Conservation (phyloP, 2,329 filamentous ascomycete genomes). For the Zasmidium angulare region DNA sequence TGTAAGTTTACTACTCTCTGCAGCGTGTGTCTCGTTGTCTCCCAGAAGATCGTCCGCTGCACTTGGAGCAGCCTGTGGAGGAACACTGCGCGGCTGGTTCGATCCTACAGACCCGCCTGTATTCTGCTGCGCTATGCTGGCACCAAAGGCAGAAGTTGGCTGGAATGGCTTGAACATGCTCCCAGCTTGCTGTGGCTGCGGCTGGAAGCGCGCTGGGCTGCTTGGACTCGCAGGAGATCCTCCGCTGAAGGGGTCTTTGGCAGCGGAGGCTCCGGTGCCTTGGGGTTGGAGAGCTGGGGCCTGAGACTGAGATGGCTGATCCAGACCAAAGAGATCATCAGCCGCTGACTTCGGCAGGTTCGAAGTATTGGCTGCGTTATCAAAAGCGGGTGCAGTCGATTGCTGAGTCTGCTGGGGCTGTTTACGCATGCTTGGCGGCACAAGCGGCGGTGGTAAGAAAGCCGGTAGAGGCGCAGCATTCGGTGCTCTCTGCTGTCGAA, state of each 20-base stretch:
- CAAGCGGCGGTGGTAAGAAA: constrained; percentile 73
- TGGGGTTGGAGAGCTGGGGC: constrained; percentile 61
- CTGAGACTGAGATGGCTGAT: constrained; percentile 61
- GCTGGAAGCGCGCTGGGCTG: constrained; percentile 46
- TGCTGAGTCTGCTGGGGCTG: constrained; percentile 53
- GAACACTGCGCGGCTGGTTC: constrained; percentile 28
- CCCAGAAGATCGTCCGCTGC: constrained; percentile 82
- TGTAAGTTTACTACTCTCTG: constrained; percentile 82
- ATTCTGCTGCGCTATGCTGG: constrained; percentile 71
- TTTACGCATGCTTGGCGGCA: constrained; percentile 81
- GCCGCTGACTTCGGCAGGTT: constrained; percentile 72
- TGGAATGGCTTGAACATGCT: constrained; percentile 82
- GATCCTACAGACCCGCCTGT: constrained; percentile 63
- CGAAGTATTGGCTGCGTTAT: constrained; percentile 46
- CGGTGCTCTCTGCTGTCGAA: constrained; percentile 80
- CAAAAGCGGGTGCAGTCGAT: constrained; percentile 55
- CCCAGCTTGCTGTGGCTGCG: constrained; percentile 31
- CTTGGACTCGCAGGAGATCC: constrained; percentile 53
- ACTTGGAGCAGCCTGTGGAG: constrained; percentile 39
- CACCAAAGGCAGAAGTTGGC: constrained; percentile 88
- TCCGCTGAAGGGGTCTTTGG: constrained; percentile 61
- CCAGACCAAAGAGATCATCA: constrained; percentile 91
- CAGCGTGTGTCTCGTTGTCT: constrained; percentile 71
- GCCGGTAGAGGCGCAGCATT: constrained; percentile 69
- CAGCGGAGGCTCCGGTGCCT: constrained; percentile 70